A percentile compares a stretch with the other conserved stretches of the same genome.
phyloP scores from a whole-genome alignment of 805 yeast species.

The Barnettozyma salicaria region DNA sequence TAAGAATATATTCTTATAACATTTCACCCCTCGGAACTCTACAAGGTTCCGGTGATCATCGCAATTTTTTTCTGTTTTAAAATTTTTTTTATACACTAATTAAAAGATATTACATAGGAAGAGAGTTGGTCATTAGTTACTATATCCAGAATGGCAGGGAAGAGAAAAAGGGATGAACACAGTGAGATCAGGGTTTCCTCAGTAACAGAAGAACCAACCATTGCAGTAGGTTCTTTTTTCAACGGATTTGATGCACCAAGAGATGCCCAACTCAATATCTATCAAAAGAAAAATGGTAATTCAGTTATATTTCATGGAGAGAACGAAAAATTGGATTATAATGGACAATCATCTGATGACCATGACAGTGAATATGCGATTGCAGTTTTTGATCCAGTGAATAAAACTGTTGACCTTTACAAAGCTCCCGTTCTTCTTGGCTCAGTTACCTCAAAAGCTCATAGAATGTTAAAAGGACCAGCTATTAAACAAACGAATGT shows the following conservation, averaged over 20 bases:
- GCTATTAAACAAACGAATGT: constrained; percentile 51
- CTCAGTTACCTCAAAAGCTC: constrained; percentile 55
- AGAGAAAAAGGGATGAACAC: constrained; percentile 31
- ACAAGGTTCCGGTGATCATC: too few species aligned
- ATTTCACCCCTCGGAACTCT: neutral
- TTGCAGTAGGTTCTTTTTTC: constrained; percentile 68
- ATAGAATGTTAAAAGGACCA: constrained; percentile 55
- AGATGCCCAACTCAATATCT: constrained; percentile 56
- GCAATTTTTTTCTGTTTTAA: neutral
- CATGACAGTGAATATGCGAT: constrained; percentile 50
- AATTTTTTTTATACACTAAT: too few species aligned
- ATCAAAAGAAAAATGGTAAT: constrained; percentile 32
- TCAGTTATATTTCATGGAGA: constrained; percentile 72
- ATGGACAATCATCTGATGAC: constrained; percentile 43
- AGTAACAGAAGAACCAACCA: constrained; percentile 36
- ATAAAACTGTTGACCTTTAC: constrained; percentile 56
- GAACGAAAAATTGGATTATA: constrained; percentile 63
- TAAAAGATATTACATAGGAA: too few species aligned
- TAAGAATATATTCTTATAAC: neutral
- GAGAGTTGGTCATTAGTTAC: too few species aligned
- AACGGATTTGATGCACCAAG: constrained; percentile 65
- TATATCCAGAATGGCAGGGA: too few species aligned
- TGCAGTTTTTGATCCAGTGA: constrained; percentile 71
- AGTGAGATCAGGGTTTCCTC: constrained; percentile 36
- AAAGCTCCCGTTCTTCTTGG: constrained; percentile 59